These are phyloP conservation scores for Glomus cerebriforme DNA, from an alignment of 192 early-diverging fungal genomes.

Conservation along the genomic window DNA sequence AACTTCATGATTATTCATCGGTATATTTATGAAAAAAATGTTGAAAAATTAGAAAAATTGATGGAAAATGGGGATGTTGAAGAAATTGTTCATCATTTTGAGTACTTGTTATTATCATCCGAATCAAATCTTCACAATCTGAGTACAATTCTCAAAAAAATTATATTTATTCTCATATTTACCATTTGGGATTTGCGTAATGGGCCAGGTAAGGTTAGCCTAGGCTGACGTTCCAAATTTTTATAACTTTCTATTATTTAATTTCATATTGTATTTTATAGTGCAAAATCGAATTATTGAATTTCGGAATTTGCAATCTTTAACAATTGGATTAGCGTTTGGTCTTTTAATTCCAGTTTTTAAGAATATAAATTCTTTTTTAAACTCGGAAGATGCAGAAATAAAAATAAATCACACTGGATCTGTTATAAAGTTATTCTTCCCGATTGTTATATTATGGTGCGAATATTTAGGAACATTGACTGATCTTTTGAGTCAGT, in stretches of 20 bases:
- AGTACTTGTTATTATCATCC: neutral
- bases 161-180: conserved; percentile 32
- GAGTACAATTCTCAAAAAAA: neutral
- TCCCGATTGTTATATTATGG: conserved; percentile 9
- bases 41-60: conserved; percentile 14
- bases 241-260: neutral
- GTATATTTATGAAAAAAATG: conserved; percentile 19
- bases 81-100: neutral
- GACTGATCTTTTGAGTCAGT: conserved; percentile 8
- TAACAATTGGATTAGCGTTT: conserved; percentile 6
- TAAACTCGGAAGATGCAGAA: neutral
- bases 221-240: neutral
- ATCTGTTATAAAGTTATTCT: neutral
- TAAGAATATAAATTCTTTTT: neutral
- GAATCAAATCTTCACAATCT: conserved; percentile 1
- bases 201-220: neutral
- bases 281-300: conserved; percentile 3
- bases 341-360: conserved; percentile 16
- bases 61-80: neutral
- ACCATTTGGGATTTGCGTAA: conserved; percentile 29
- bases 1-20: conserved; percentile 15
- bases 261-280: neutral
- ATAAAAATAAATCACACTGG: neutral
- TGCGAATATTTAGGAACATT: conserved; percentile 22
- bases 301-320: conserved; percentile 1